phyloP scores from a whole-genome alignment of 768 basidiomycete genomes.

The Mycena galericulata region DNA sequence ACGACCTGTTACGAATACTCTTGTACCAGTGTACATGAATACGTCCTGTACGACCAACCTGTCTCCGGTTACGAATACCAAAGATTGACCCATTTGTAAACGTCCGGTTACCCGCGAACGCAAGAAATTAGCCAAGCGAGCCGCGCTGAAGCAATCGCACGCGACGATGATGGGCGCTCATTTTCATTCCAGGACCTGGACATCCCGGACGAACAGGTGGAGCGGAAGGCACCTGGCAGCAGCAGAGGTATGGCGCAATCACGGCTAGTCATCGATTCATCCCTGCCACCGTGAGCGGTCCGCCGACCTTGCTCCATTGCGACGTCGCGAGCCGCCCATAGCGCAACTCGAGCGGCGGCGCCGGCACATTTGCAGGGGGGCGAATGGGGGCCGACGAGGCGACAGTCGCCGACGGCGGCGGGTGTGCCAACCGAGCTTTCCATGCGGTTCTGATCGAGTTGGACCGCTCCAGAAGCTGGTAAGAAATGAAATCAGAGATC shows the following conservation, averaged over 20 bases:
- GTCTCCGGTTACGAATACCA: conserved; percentile 37
- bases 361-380: conserved; percentile 38
- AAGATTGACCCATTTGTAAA: conserved; percentile 28
- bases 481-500: conserved; percentile 31
- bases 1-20: conserved; percentile 41
- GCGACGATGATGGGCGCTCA: conserved; percentile 14
- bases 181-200: conserved; percentile 31
- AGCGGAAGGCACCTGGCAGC: conserved; percentile 20
- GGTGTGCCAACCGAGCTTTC: conserved; percentile 71
- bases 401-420: conserved; percentile 42
- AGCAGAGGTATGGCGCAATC: neutral
- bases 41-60: conserved; percentile 31
- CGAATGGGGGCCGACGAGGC: conserved; percentile 41
- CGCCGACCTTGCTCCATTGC: conserved; percentile 80
- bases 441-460: conserved; percentile 76
- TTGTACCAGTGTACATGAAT: conserved; percentile 34
- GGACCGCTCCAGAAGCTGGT: conserved; percentile 76
- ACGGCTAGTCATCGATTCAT: conserved; percentile 55
- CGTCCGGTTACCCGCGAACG: neutral
- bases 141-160: neutral
- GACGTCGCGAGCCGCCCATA: conserved; percentile 77
- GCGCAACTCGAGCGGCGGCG: conserved; percentile 54
- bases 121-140: conserved; percentile 1
- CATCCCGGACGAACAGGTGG: conserved; percentile 24
- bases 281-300: conserved; percentile 70